Conservation (phyloP, 345 rosid genomes). For the Dipteronia sinensis region DNA sequence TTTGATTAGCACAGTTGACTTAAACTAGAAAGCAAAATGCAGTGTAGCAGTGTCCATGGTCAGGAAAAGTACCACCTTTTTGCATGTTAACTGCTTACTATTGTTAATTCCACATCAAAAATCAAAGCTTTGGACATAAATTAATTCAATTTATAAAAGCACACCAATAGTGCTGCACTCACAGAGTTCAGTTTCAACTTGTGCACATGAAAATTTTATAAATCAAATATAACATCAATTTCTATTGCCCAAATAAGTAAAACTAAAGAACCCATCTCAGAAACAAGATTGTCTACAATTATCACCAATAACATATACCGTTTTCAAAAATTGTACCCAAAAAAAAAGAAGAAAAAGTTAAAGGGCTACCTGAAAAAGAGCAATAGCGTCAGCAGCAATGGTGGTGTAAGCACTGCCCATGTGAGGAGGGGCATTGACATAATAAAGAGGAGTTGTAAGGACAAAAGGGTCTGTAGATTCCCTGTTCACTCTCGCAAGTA, state of each 20-base stretch:
- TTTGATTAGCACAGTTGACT: neutral
- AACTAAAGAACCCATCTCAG: neutral
- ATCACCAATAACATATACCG: too few species aligned
- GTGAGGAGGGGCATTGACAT: slow-evolving; percentile 99
- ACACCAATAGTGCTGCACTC: neutral
- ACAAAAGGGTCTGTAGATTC: slow-evolving; percentile 56
- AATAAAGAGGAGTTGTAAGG: slow-evolving; percentile 93
- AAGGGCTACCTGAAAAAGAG: slow-evolving; percentile 79
- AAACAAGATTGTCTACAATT: too few species aligned
- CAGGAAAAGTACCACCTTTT: neutral
- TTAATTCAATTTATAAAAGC: neutral
- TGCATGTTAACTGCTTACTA: neutral
- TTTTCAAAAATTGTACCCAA: too few species aligned
- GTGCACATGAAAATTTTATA: neutral
- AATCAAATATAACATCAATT: neutral
- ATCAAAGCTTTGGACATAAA: slow-evolving; percentile 2
- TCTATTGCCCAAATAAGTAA: neutral
- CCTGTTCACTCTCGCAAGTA: slow-evolving; percentile 21
- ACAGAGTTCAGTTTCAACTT: neutral
- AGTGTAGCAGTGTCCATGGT: neutral
- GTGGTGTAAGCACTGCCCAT: slow-evolving; percentile 99
- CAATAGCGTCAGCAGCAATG: slow-evolving; percentile 91
- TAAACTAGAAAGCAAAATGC: neutral
- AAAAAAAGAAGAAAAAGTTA: too few species aligned
- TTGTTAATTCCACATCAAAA: neutral